Evolutionary conservation across 208 protist genomes (phyloP).

Genomic region (Leishmania amazonensis): DNA sequence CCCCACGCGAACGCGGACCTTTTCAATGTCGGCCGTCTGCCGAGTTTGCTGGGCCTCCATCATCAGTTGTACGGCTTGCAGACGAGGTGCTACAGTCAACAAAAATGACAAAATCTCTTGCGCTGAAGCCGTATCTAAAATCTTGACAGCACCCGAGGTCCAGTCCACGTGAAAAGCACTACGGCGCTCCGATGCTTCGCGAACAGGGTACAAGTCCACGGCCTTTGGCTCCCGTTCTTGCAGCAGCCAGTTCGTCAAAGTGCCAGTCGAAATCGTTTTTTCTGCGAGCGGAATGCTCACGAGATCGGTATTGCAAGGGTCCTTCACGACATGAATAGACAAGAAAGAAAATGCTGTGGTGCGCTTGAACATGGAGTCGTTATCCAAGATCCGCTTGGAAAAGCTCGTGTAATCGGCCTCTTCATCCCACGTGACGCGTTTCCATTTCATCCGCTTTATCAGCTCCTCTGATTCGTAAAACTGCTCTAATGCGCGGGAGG

Average conservation of each 20-base stretch:
- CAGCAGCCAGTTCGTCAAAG: slow-evolving; percentile 79
- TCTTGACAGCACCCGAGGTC: slow-evolving; percentile 81
- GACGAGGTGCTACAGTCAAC: slow-evolving; percentile 74
- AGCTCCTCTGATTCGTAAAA: slow-evolving; percentile 93
- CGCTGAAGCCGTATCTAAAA: slow-evolving; percentile 87
- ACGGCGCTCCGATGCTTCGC: slow-evolving; percentile 21
- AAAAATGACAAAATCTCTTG: slow-evolving; percentile 91
- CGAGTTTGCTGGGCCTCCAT: slow-evolving; percentile 88
- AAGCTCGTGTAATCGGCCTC: slow-evolving; percentile 87
- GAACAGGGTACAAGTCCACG: slow-evolving; percentile 54
- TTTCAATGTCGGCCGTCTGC: slow-evolving; percentile 65
- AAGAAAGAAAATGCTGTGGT: slow-evolving; percentile 90
- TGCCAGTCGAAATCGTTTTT: slow-evolving; percentile 55
- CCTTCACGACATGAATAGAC: slow-evolving; percentile 84
- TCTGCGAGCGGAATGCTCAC: slow-evolving; percentile 46
- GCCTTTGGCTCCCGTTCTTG: slow-evolving; percentile 68
- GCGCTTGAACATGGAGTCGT: slow-evolving; percentile 83
- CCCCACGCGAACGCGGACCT: slow-evolving; percentile 75
- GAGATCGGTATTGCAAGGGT: slow-evolving; percentile 49
- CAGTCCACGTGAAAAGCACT: slow-evolving; percentile 87
- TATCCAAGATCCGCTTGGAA: slow-evolving; percentile 85
- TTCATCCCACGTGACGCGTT: slow-evolving; percentile 91
- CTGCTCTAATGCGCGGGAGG: slow-evolving; percentile 60
- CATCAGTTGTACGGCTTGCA: slow-evolving; percentile 85
- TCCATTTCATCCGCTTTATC: slow-evolving; percentile 93